Conservation (phyloP, 305 asterid species). For the Euphrasia arctica region DNA sequence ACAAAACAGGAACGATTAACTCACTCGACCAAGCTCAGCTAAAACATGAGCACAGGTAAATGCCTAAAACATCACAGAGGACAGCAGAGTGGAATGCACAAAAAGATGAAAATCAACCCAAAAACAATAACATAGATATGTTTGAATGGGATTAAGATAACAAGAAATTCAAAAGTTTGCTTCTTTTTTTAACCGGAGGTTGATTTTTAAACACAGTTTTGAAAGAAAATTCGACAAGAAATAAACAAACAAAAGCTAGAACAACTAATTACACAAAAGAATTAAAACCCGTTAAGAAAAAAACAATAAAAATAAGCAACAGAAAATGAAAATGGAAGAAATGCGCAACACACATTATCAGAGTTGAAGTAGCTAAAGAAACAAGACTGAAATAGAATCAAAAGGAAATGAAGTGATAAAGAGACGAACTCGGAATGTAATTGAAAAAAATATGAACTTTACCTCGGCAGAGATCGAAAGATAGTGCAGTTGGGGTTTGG, state of each 20-base stretch:
- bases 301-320: not conserved
- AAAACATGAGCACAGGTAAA: not conserved
- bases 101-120: not conserved
- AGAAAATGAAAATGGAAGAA: constrained; percentile 14
- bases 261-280: not conserved
- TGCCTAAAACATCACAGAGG: not conserved
- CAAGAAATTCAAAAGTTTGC: not conserved
- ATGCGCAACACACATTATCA: constrained; percentile 10
- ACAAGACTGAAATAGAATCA: not conserved
- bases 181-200: constrained; percentile 2
- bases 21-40: not conserved
- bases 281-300: constrained; percentile 1
- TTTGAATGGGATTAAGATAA: not conserved
- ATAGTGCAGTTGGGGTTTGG: constrained; percentile 26
- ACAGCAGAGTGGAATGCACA: not conserved
- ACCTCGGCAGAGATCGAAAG: constrained; percentile 26
- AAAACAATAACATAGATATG: not conserved
- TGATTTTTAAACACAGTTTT: not conserved
- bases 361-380: not conserved
- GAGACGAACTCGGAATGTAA: constrained; percentile 5
- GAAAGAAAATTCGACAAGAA: not conserved
- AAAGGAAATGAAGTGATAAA: not conserved
- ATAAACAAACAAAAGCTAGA: not conserved
- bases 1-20: not conserved
- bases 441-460: constrained; percentile 3